phyloP scores from a whole-genome alignment of 2,329 filamentous ascomycete species.

The Botrytis deweyae region DNA sequence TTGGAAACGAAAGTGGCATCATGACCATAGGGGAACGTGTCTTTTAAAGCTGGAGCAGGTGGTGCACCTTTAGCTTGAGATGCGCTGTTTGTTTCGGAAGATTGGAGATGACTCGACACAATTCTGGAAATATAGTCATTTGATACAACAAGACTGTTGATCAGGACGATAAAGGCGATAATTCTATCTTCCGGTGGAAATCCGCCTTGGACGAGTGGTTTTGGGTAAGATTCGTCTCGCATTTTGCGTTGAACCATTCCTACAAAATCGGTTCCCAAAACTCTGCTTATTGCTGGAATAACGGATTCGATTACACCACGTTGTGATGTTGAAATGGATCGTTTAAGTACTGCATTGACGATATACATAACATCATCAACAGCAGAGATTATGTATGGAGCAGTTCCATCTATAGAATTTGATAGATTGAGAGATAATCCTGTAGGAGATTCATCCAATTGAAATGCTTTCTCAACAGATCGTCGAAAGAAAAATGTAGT shows the following conservation, averaged over 20 bases:
- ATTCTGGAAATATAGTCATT: constrained; percentile 90
- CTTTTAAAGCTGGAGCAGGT: constrained; percentile 46
- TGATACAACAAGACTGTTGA: constrained; percentile 93
- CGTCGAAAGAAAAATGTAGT: constrained; percentile 95
- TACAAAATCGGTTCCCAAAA: constrained; percentile 86
- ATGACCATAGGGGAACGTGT: constrained; percentile 77
- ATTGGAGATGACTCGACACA: constrained; percentile 64
- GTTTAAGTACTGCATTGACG: constrained; percentile 85
- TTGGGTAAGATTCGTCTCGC: constrained; percentile 92
- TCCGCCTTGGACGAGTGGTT: constrained; percentile 71
- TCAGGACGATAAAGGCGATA: constrained; percentile 83
- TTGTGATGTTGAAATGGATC: constrained; percentile 84
- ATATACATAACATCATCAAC: constrained; percentile 99
- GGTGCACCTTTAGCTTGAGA: constrained; percentile 10
- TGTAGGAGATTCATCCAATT: constrained; percentile 83
- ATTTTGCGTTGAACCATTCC: constrained; percentile 98
- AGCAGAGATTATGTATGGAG: constrained; percentile 89
- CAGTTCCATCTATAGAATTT: constrained; percentile 69
- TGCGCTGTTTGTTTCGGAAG: constrained; percentile 35
- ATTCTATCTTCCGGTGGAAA: constrained; percentile 86
- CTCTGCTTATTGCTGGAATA: constrained; percentile 72
- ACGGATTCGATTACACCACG: constrained; percentile 74
- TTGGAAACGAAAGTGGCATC: constrained; percentile 70
- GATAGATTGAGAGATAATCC: constrained; percentile 76
- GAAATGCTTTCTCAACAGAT: constrained; percentile 96